A percentile compares a stretch with the other conserved stretches of the same genome.
These are phyloP conservation scores for Trametes elegans DNA, from an alignment of 768 basidiomycete species.

Conservation along the genomic window DNA sequence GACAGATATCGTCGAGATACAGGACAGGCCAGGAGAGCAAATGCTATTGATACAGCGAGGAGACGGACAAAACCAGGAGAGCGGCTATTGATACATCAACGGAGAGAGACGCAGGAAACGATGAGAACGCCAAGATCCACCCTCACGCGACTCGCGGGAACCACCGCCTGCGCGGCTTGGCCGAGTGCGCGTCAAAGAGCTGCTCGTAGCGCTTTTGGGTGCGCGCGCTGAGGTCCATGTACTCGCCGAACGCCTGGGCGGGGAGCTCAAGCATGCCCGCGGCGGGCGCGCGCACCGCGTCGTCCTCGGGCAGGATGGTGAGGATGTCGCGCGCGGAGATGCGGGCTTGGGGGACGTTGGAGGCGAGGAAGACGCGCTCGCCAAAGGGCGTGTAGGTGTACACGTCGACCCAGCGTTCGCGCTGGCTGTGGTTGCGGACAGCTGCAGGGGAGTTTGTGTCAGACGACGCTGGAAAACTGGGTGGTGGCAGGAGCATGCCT, in stretches of 20 bases:
- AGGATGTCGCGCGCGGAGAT: slow-evolving; percentile 60
- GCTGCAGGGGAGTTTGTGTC: slow-evolving; percentile 36
- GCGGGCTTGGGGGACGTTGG: slow-evolving; percentile 58
- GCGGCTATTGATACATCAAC: background rate
- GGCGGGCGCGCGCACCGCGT: slow-evolving; percentile 28
- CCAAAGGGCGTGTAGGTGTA: slow-evolving; percentile 64
- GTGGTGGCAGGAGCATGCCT: slow-evolving; percentile 39
- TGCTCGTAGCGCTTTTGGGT: slow-evolving; percentile 56
- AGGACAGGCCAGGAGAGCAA: background rate
- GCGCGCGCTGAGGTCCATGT: slow-evolving; percentile 49
- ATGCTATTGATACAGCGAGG: slow-evolving; percentile 8
- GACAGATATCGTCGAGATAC: background rate
- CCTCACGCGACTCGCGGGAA: background rate
- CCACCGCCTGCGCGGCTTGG: slow-evolving; percentile 1
- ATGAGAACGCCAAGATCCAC: background rate
- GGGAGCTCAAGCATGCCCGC: slow-evolving; percentile 66
- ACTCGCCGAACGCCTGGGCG: slow-evolving; percentile 56
- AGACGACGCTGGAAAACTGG: too few relatives aligned
- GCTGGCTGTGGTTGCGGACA: slow-evolving; percentile 49
- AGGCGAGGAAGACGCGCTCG: slow-evolving; percentile 62
- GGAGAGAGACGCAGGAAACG: background rate
- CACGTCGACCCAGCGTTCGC: slow-evolving; percentile 64
- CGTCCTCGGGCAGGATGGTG: slow-evolving; percentile 49
- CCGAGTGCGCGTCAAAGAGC: slow-evolving; percentile 36
- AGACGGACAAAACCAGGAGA: background rate